phyloP scores from a whole-genome alignment of 345 rosid genomes.

The Bretschneidera sinensis region DNA sequence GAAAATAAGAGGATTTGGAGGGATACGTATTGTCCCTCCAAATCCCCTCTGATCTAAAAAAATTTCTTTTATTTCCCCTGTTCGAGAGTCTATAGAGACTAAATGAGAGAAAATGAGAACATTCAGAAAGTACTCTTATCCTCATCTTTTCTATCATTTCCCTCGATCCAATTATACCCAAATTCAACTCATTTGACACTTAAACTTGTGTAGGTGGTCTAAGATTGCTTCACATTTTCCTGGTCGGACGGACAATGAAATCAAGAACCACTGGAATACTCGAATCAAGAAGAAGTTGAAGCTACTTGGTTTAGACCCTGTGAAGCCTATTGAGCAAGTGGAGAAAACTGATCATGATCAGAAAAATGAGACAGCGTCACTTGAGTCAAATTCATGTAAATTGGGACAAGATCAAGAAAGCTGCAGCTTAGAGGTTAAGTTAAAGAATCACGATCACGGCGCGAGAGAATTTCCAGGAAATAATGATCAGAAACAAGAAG shows the following conservation, averaged over 20 bases:
- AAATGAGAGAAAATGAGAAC: too few species aligned
- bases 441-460: conserved; percentile 11
- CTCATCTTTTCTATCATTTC: too few species aligned
- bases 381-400: conserved; percentile 15
- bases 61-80: too few species aligned
- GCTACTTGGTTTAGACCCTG: conserved; percentile 62
- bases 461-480: conserved; percentile 4
- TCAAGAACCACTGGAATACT: conserved; percentile 94
- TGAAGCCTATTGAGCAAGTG: conserved; percentile 29
- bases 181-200: too few species aligned
- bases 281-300: conserved; percentile 76
- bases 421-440: conserved; percentile 17
- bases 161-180: too few species aligned
- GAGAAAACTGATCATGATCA: conserved; percentile 19
- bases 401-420: conserved; percentile 20
- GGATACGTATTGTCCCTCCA: too few species aligned
- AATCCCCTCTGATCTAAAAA: too few species aligned
- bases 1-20: too few species aligned
- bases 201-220: conserved; percentile 91
- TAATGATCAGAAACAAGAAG: conserved; percentile 13
- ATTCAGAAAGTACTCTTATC: too few species aligned
- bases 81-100: too few species aligned
- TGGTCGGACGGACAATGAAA: conserved; percentile 91
- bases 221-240: conserved; percentile 88
- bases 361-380: conserved; percentile 9